Evolutionary conservation across 768 basidiomycete species (phyloP).

Genomic region (Russula virescens): DNA sequence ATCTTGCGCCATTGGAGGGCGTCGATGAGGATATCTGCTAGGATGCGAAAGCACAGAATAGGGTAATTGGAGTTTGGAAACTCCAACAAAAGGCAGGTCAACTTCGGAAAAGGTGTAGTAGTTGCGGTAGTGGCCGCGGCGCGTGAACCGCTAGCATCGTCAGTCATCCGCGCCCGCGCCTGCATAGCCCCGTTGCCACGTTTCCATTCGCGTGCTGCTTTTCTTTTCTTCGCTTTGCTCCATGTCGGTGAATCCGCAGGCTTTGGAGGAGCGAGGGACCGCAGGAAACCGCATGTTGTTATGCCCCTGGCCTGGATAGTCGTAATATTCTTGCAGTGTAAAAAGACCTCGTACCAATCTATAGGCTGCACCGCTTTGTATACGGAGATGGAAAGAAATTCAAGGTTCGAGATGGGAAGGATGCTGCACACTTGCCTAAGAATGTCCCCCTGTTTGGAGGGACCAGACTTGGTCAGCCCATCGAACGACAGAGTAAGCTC

Average conservation of each 20-base stretch:
- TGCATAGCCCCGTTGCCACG: background rate
- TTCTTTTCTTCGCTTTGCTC: background rate
- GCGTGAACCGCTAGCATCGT: background rate
- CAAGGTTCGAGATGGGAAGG: constrained; percentile 1
- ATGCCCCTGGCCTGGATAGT: background rate
- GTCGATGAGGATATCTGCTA: background rate
- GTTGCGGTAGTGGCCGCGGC: too few relatives aligned
- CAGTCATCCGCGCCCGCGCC: background rate
- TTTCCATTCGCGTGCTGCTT: too few relatives aligned
- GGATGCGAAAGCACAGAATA: background rate
- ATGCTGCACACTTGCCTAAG: background rate
- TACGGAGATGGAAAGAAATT: constrained; percentile 1
- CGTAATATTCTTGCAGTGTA: constrained; percentile 1
- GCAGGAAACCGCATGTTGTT: background rate
- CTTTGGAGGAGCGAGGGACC: background rate
- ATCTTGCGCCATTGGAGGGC: background rate
- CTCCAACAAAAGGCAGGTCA: background rate
- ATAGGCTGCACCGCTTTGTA: background rate
- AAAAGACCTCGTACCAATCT: constrained; percentile 1
- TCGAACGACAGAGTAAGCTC: constrained; percentile 5
- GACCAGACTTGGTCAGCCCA: background rate
- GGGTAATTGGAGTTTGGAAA: background rate
- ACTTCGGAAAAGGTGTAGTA: background rate
- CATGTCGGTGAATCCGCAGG: background rate
- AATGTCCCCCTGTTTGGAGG: background rate